A percentile compares a stretch with the other conserved stretches of the same genome.
Evolutionary conservation across 2,329 filamentous ascomycete genomes (phyloP).

Genomic region (Sporothrix brunneoviolacea): DNA sequence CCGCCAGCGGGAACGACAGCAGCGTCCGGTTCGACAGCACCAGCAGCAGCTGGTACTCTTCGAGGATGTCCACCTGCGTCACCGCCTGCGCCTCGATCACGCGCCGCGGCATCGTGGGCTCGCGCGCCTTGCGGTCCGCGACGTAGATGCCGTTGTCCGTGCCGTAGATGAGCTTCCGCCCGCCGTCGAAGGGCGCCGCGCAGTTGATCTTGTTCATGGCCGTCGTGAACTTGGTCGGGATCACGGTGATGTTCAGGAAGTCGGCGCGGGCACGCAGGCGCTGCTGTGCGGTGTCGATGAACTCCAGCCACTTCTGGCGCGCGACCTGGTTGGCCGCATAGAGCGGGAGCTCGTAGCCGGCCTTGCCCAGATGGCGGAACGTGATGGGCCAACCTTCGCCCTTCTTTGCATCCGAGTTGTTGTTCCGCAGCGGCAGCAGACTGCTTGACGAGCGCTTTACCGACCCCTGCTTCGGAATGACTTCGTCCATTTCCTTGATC

Average conservation of each 20-base stretch:
- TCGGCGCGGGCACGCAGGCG: conserved; percentile 79
- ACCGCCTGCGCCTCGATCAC: conserved; percentile 83
- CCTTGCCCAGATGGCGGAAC: conserved; percentile 91
- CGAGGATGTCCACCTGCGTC: conserved; percentile 91
- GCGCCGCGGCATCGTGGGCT: conserved; percentile 67
- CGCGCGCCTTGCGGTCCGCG: conserved; percentile 83
- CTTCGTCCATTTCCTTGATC: conserved; percentile 95
- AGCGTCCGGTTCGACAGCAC: conserved; percentile 91
- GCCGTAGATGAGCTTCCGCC: conserved; percentile 87
- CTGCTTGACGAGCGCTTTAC: conserved; percentile 83
- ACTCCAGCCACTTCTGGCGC: conserved; percentile 93
- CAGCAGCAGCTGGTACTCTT: conserved; percentile 87
- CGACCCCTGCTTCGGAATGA: conserved; percentile 73
- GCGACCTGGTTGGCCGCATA: conserved; percentile 81
- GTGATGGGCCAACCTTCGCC: conserved; percentile 86
- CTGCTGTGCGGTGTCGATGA: conserved; percentile 85
- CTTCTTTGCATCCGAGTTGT: conserved; percentile 49
- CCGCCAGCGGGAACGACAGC: conserved; percentile 80
- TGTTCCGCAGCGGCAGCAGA: conserved; percentile 49
- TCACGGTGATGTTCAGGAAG: conserved; percentile 72
- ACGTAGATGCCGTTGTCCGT: conserved; percentile 93
- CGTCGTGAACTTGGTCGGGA: conserved; percentile 55
- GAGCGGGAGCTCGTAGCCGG: conserved; percentile 85
- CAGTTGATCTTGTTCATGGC: conserved; percentile 82
- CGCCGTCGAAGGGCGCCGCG: conserved; percentile 89